phyloP scores from a whole-genome alignment of 2,329 filamentous ascomycete species.

The Grosmannia penicillata region DNA sequence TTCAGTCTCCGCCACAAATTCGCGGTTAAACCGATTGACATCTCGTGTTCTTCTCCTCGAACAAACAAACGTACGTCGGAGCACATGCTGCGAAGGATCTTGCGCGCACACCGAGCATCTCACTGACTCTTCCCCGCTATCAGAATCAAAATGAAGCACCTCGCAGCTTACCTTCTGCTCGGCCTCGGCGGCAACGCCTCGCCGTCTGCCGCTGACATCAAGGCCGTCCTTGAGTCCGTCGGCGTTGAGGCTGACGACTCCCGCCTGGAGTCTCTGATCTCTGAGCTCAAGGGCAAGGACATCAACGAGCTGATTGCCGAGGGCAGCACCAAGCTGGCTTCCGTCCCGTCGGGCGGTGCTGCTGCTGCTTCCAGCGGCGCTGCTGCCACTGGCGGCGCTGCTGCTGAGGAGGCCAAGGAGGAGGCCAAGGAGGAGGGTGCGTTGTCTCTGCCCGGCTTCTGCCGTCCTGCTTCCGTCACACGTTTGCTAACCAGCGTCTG shows the following conservation, averaged over 20 bases:
- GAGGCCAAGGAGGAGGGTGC: constrained; percentile 12
- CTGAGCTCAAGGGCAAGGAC: constrained; percentile 83
- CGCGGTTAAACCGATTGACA: constrained; percentile 99
- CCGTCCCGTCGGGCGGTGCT: constrained; percentile 81
- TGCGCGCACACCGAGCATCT: not conserved
- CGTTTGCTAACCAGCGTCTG: constrained; percentile 3
- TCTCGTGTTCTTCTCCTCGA: constrained; percentile 56
- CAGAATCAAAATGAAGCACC: constrained; percentile 86
- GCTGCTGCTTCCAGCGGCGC: constrained; percentile 49
- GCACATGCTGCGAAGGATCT: too few relatives aligned
- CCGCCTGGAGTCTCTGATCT: constrained; percentile 72
- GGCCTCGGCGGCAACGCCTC: constrained; percentile 81
- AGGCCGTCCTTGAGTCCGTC: constrained; percentile 77
- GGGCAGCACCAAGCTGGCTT: constrained; percentile 88
- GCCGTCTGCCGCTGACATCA: constrained; percentile 77
- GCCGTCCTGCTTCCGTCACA: not conserved
- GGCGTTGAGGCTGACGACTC: constrained; percentile 87
- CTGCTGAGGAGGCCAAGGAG: constrained; percentile 11
- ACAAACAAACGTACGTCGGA: constrained; percentile 19
- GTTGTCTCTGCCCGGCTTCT: not conserved
- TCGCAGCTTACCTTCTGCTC: constrained; percentile 98
- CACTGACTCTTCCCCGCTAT: not conserved
- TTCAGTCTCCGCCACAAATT: constrained; percentile 90
- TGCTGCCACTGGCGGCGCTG: constrained; percentile 40
- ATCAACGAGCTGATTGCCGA: constrained; percentile 84